Evolutionary conservation across 768 basidiomycete species (phyloP), one percentile per base, ranked within the genome.

Genomic region (Suillus americanus): DNA sequence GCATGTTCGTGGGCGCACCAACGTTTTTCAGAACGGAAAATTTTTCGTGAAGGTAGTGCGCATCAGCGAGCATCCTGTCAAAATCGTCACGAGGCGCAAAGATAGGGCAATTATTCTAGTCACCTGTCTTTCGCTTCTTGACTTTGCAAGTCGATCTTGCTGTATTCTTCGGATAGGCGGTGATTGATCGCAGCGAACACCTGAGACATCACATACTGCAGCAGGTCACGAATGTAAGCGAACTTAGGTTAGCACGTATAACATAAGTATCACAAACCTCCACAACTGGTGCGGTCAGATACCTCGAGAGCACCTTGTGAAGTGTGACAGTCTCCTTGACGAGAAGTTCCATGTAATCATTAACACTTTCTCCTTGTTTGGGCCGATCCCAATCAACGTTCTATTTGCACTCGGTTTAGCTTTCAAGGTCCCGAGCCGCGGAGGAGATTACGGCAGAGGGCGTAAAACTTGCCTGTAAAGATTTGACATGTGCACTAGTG

Each of bases 271-370:
- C 28, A 59, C 35, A 72, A 72, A 94, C 95, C 86, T 96, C 94
- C 51, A 97, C 92, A 33, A 94, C 84, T 38, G 86, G 82, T 53
- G 82, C 76, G 18, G 92, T 81, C 35, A 98, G 82, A 77, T 97
- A 99, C 56, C 96, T 91, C 54, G 94, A 93, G 50, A 99, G 82
- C 60, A 99, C 95, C 74, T 97, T 99, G 79, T 99, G 94, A 60
- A 99, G 82, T 35, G 94, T 97, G 63, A 92, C 90, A 23, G 95
- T 96, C 78, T 99, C 97, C 78, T 95, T 96, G 70, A 96, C 89
- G 48, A 99, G 82, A 63, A 94, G 79, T 70, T 97, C 90, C 86
- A 97, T 95, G 77, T 99, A 99, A n/a, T 85, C 83, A 72, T 94
- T 94, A 63, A 87, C 82, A 37, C 86, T 86, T n/a, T 84, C 83